Evolutionary conservation across 2,329 filamentous ascomycete species (phyloP).

Genomic region (Aureobasidium subglaciale): DNA sequence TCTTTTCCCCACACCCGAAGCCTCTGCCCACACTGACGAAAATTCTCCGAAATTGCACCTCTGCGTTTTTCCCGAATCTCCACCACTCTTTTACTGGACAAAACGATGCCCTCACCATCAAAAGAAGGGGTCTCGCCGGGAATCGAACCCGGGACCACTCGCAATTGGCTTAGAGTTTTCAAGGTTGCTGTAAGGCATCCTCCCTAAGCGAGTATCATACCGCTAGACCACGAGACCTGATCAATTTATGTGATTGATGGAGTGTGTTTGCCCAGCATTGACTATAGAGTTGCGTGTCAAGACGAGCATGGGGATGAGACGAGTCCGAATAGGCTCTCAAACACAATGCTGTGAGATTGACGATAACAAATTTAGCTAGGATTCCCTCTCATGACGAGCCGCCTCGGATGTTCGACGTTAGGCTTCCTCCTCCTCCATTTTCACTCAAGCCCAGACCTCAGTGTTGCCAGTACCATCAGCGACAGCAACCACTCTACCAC

Average conservation of each 20-base stretch:
- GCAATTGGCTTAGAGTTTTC: conserved; percentile 13
- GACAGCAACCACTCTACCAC: conserved; percentile 49
- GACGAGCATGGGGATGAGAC: no score
- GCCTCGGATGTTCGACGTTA: no score
- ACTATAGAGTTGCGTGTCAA: no score
- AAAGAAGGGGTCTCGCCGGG: conserved; percentile 12
- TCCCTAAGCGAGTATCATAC: conserved; percentile 18
- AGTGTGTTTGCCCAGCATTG: no score
- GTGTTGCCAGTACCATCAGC: conserved; percentile 34
- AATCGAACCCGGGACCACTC: conserved; percentile 16
- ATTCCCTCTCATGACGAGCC: no score
- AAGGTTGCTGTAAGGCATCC: not conserved
- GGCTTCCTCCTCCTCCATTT: not conserved
- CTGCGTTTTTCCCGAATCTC: not conserved
- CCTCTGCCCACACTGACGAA: no score
- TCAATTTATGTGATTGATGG: not conserved
- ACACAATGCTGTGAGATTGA: no score
- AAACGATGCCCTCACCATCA: not conserved
- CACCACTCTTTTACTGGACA: not conserved
- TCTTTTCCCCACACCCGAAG: no score
- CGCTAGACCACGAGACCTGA: conserved; percentile 16
- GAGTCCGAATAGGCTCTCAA: no score
- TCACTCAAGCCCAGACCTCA: conserved; percentile 22
- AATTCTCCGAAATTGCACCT: no score
- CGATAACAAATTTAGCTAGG: no score